These are phyloP conservation scores for Wallacemonas sp. DNA, from an alignment of 208 protist species.

Conservation along the genomic window DNA sequence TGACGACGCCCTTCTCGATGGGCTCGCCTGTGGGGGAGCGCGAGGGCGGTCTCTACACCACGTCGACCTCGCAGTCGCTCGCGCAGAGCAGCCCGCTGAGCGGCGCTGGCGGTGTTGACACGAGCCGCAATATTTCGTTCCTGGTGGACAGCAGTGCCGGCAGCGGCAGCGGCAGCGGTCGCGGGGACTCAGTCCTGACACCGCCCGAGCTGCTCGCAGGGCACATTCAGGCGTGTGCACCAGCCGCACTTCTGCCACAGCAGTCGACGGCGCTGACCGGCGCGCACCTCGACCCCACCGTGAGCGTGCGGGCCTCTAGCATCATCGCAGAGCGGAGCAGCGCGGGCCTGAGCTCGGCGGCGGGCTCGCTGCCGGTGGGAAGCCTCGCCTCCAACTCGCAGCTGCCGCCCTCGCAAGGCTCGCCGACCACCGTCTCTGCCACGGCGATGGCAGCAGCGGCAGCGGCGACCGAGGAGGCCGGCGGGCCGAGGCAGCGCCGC, in stretches of 20 bases:
- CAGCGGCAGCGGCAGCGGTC: neutral
- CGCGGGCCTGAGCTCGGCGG: neutral
- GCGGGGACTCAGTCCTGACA: too few relatives aligned
- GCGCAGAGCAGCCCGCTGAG: too few relatives aligned
- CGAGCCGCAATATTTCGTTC: too few relatives aligned
- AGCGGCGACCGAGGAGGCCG: neutral
- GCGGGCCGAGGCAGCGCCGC: neutral
- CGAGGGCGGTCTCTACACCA: too few relatives aligned
- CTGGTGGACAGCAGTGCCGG: neutral
- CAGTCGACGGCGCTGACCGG: neutral
- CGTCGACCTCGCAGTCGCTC: too few relatives aligned
- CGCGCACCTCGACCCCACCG: neutral
- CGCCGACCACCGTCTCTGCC: neutral
- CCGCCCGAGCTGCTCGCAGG: too few relatives aligned
- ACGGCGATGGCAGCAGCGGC: neutral
- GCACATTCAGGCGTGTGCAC: too few relatives aligned
- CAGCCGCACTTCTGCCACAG: constrained; percentile 1
- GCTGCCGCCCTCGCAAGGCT: neutral
- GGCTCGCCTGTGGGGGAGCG: too few relatives aligned
- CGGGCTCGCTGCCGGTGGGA: neutral
- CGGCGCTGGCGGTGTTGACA: too few relatives aligned
- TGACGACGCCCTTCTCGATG: too few relatives aligned
- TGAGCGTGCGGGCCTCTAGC: neutral
- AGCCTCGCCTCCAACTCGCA: neutral
- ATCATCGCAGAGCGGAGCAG: neutral